Evolutionary conservation across 768 basidiomycete genomes (phyloP), one percentile per base, ranked within the genome.

Genomic region (Lactifluus echinatus): DNA sequence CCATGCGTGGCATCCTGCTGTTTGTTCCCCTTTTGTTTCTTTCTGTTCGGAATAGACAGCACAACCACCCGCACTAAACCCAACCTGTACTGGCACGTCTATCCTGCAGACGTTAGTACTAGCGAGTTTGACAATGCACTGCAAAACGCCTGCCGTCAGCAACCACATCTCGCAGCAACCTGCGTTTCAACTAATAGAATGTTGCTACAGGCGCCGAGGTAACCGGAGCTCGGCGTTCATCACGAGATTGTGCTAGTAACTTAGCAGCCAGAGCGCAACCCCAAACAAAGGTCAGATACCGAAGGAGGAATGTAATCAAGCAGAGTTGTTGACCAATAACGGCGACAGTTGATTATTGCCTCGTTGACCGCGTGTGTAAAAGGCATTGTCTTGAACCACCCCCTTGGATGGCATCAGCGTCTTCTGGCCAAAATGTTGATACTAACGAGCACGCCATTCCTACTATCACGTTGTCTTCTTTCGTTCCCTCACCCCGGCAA

Each of bases 1-100:
- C 23, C 24, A 43, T 12, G 56, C 29, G 50, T 53, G 45, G 56
- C 24, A 47, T 46, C 44, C 37, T 52, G 29, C 50, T 21, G 28
- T 46, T 46, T 44, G 43, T 19, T 50, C 42, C 43, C 14, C 14
- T 28, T 34, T 36, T 40, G 4, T 36, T 29, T 23, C 36, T 33
- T 37, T 21, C 43, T 19, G 24, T 34, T 28, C 14, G 34, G 48
- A 48, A 8, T n/a, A 44, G n/a, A 19, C 40, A 29, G 28, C 26
- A 15, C 26, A 26, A 26, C 11, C 44, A 15, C 11, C 44, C 45
- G 33, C 45, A 47, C 29, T 55, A 48, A 39, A 29, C 37, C 45
- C 54, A 55, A 55, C 46, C 15, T 17, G 37, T 48, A 48, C 15
- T 36, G 21, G 31, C 31, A 24, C 31, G 21, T 17, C 19, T 26